Conservation (phyloP, 2,329 filamentous ascomycete genomes). For the Pleurostoma richardsiae region DNA sequence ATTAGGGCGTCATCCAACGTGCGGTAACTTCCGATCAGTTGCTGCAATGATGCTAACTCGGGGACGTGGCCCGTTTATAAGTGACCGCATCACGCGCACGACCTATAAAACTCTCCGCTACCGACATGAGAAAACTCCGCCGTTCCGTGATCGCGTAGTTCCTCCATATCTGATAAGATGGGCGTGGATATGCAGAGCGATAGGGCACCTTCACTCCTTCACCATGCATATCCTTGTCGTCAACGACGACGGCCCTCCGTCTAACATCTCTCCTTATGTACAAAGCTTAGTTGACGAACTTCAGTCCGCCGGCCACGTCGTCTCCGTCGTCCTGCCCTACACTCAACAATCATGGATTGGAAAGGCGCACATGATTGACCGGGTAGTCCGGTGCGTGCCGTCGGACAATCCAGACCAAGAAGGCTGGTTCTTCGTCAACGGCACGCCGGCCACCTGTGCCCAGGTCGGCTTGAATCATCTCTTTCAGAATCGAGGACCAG, state of each 20-base stretch:
- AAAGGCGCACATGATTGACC: conserved; percentile 92
- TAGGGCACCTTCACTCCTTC: not conserved
- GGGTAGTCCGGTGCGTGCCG: conserved; percentile 70
- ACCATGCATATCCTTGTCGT: conserved; percentile 60
- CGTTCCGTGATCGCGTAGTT: no score
- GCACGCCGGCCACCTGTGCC: conserved; percentile 73
- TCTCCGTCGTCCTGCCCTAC: conserved; percentile 86
- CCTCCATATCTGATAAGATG: no score
- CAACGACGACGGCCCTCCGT: conserved; percentile 79
- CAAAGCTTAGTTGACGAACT: conserved; percentile 68
- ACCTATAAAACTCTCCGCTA: no score
- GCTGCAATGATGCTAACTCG: no score
- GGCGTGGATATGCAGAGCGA: no score
- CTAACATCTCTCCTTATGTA: conserved; percentile 73
- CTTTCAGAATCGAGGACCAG: conserved; percentile 64
- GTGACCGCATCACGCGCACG: no score
- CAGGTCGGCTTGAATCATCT: conserved; percentile 79
- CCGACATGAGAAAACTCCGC: no score
- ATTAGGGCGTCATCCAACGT: no score
- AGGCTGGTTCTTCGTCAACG: conserved; percentile 77
- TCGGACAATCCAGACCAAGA: conserved; percentile 48
- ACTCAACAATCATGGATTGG: conserved; percentile 95
- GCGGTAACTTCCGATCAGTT: no score
- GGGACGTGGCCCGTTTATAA: no score
- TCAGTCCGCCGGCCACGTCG: conserved; percentile 69